Evolutionary conservation across 441 rosid genomes (phyloP), one percentile per base, ranked within the genome.

Genomic region (Daphne laureola): DNA sequence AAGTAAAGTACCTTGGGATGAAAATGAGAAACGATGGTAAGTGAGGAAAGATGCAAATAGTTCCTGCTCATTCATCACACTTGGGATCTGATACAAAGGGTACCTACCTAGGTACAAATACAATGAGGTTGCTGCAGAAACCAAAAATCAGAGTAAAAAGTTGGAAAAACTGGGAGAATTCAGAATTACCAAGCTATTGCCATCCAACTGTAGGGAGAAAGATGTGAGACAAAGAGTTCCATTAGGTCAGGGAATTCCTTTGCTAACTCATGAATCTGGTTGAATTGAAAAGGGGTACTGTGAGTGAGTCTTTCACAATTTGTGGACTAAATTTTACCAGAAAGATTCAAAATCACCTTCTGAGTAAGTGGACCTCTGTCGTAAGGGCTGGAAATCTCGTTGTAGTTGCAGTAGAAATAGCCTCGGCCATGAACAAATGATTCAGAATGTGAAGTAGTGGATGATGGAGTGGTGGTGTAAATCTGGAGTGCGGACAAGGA

Each of bases 1-100:
- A 53, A 21, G 23, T 18, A 18, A 18, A 26, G 43, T 72, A 79
- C 84, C 79, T 77, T 58, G 58, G 58, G 62, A 55, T 41, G 45
- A 5, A n/a, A 69, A 61, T 14, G 52, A 62, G 53, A 77, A 40
- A 6, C 45, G 49, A 66, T 80, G 86, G 55, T 68, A 80, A 21
- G 86, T 75, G 12, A 77, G 51, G 63, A 77, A 80, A 26, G 67
- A 47, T 7, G 86, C 77, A 46, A 68, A 58, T 13, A 77, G 42
- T 14, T 68, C 80, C 65, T 50, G 62, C 36, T n/a, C 67, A 49
- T 5, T 17, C 41, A 9, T 58, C 57, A 62, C 53, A 14, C 50
- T 5, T 17, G 86, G 83, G 57, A 80, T 67, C 51, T 57, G 69
- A 54, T 74, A 68, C 55, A 77, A 57, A n/a, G 86, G 83, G 55